phyloP scores from a whole-genome alignment of 164 flowering plant genomes.

The Nelumbo lutea region DNA sequence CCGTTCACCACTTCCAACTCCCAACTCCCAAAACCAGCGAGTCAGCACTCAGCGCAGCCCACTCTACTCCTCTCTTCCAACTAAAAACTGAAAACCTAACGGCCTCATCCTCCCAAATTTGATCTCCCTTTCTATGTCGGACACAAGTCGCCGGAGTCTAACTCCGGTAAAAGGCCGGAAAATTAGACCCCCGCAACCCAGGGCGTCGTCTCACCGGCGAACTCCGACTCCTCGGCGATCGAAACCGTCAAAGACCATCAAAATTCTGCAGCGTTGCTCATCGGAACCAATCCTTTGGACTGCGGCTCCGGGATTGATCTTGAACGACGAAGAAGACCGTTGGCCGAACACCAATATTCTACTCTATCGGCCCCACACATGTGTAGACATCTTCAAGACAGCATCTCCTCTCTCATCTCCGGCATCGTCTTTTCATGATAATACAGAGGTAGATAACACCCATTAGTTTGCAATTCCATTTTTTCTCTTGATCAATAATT shows the following conservation, averaged over 20 bases:
- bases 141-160: conserved; percentile 19
- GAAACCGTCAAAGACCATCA: conserved; percentile 15
- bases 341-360: conserved; percentile 9
- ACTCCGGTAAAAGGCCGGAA: conserved; percentile 14
- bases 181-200: conserved; percentile 14
- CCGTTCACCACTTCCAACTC: too few relatives aligned
- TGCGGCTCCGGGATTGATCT: conserved; percentile 1
- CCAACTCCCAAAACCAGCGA: too few relatives aligned
- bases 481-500: too few relatives aligned
- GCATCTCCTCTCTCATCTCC: conserved; percentile 12
- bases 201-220: conserved; percentile 17
- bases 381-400: conserved; percentile 32
- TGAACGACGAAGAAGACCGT: background rate
- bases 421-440: background rate
- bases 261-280: conserved; percentile 27
- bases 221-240: background rate
- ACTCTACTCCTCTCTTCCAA: too few relatives aligned
- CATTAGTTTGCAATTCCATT: too few relatives aligned
- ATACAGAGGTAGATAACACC: too few relatives aligned
- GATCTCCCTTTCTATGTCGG: conserved; percentile 25
- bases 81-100: too few relatives aligned
- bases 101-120: too few relatives aligned
- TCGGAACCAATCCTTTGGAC: conserved; percentile 45
- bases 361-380: conserved; percentile 19
- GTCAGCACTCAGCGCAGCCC: too few relatives aligned